Conservation (phyloP, 345 rosid species). For the Populus simonii region DNA sequence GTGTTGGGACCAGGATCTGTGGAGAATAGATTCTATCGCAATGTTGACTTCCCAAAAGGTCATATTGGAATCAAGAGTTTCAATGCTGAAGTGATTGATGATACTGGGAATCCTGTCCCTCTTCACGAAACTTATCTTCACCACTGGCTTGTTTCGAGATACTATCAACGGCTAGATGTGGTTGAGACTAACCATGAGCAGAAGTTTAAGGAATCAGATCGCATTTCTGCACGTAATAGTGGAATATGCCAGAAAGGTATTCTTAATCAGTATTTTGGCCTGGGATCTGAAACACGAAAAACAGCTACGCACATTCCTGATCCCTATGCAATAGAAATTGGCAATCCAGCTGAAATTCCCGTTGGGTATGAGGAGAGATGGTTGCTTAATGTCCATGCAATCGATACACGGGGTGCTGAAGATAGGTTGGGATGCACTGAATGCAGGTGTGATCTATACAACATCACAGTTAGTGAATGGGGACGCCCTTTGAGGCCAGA, state of each 20-base stretch:
- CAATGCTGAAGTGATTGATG: slow-evolving; percentile 65
- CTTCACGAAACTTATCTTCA: slow-evolving; percentile 83
- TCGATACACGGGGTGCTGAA: slow-evolving; percentile 75
- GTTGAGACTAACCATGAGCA: background rate
- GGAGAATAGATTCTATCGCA: slow-evolving; percentile 37
- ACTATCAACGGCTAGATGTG: slow-evolving; percentile 37
- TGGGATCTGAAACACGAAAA: slow-evolving; percentile 80
- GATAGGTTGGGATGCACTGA: slow-evolving; percentile 77
- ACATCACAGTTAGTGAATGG: slow-evolving; percentile 51
- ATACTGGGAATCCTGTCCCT: slow-evolving; percentile 57
- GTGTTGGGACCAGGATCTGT: slow-evolving; percentile 75
- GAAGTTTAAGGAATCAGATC: slow-evolving; percentile 21
- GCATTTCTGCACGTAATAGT: slow-evolving; percentile 34
- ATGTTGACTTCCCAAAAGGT: slow-evolving; percentile 74
- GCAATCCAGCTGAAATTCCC: slow-evolving; percentile 59
- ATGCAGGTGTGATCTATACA: slow-evolving; percentile 70
- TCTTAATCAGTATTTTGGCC: slow-evolving; percentile 61
- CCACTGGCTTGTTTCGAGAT: slow-evolving; percentile 64
- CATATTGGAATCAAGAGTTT: slow-evolving; percentile 74
- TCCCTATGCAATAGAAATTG: slow-evolving; percentile 80
- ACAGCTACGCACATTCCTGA: slow-evolving; percentile 65
- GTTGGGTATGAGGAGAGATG: slow-evolving; percentile 67
- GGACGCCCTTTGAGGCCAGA: slow-evolving; percentile 49
- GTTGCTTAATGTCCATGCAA: slow-evolving; percentile 79
- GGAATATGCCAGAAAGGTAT: slow-evolving; percentile 54